Percentiles rank a stretch among this genome's conserved stretches.
Evolutionary conservation across 2,329 filamentous ascomycete species (phyloP).

Genomic region (Penicillium palitans): DNA sequence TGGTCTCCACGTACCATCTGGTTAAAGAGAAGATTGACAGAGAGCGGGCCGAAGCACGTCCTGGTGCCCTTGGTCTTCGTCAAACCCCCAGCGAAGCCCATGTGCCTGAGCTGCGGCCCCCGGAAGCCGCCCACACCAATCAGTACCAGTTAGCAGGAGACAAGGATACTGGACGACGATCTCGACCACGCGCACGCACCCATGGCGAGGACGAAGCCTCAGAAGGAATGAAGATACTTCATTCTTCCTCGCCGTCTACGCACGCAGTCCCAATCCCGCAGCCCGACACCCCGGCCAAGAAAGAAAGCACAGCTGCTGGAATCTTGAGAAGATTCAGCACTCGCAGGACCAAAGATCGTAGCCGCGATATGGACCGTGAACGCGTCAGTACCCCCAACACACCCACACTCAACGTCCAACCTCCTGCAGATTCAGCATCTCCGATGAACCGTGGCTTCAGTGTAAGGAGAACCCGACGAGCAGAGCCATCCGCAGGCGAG

Average conservation of each 20-base stretch:
- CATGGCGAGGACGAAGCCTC: conserved; percentile 91
- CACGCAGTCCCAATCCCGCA: conserved; percentile 56
- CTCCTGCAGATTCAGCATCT: conserved; percentile 65
- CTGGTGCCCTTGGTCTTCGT: conserved; percentile 60
- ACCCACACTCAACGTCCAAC: conserved; percentile 78
- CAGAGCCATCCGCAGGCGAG: conserved; percentile 55
- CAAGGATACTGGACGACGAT: conserved; percentile 78
- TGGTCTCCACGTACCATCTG: conserved; percentile 92
- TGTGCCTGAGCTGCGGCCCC: conserved; percentile 74
- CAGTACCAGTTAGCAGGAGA: conserved; percentile 88
- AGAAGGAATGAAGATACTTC: conserved; percentile 68
- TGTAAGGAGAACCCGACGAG: conserved; percentile 63
- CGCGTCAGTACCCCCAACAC: conserved; percentile 66
- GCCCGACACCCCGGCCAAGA: conserved; percentile 65
- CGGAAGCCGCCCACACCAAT: conserved; percentile 88
- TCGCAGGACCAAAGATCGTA: conserved; percentile 65
- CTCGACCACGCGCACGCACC: conserved; percentile 81
- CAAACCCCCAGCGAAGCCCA: conserved; percentile 59
- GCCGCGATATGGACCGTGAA: conserved; percentile 42
- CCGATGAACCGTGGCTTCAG: conserved; percentile 85
- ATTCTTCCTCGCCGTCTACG: conserved; percentile 52
- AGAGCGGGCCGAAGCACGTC: conserved; percentile 62
- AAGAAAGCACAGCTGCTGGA: conserved; percentile 82
- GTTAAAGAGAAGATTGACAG: conserved; percentile 92
- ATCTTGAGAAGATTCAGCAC: conserved; percentile 90